Conservation (phyloP, 1,284 basidiomycete species). For the Ceratobasidium theobromae region DNA sequence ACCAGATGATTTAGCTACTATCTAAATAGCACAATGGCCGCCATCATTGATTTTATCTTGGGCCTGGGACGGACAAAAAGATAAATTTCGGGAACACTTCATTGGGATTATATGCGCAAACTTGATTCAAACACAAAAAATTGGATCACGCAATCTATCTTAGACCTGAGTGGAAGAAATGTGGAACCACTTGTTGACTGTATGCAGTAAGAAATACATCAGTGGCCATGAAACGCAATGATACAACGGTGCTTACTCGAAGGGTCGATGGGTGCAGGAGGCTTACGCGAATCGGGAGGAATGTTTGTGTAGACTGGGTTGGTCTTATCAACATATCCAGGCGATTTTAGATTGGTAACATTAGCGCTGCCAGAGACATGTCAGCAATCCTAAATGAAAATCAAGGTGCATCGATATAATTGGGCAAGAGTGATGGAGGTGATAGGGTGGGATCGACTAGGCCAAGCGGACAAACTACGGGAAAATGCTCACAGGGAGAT, state of each 20-base stretch:
- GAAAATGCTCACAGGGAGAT: slow-evolving; percentile 69
- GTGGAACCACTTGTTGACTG: slow-evolving; percentile 86
- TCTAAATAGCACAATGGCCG: too few relatives aligned
- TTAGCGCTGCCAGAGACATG: too few relatives aligned
- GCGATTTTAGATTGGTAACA: slow-evolving; percentile 69
- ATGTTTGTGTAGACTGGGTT: slow-evolving; percentile 68
- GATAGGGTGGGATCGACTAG: background rate
- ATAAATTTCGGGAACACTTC: too few relatives aligned
- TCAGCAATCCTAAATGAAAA: too few relatives aligned
- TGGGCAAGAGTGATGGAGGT: background rate
- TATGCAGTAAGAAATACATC: slow-evolving; percentile 45
- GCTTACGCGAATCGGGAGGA: slow-evolving; percentile 78
- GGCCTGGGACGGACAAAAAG: too few relatives aligned
- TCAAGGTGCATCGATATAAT: slow-evolving; percentile 57
- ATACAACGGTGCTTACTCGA: slow-evolving; percentile 62
- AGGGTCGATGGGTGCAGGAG: slow-evolving; percentile 84
- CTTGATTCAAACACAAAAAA: background rate
- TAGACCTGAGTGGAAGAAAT: slow-evolving; percentile 81
- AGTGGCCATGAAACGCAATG: slow-evolving; percentile 38
- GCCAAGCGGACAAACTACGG: background rate
- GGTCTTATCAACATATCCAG: slow-evolving; percentile 63
- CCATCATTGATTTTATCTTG: too few relatives aligned
- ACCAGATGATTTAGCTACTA: too few relatives aligned
- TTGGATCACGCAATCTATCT: background rate
- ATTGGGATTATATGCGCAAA: background rate